Evolutionary conservation across 768 basidiomycete genomes (phyloP), one percentile per base, ranked within the genome.

Genomic region (Hypholoma fasciculare): DNA sequence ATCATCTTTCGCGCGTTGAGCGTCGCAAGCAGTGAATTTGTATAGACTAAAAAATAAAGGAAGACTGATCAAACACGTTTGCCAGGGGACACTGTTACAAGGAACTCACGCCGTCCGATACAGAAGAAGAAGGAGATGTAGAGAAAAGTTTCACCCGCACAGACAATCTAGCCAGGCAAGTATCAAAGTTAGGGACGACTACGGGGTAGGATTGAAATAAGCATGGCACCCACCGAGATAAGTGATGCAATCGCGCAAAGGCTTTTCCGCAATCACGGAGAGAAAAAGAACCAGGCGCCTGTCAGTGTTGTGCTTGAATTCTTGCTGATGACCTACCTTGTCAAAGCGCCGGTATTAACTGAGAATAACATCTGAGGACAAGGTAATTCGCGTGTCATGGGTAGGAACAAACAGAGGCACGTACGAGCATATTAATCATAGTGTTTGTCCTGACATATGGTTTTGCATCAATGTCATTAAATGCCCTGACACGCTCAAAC

Each of bases 51-150:
- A 4, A 3, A 30, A 30, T 30, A 7, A 30, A 4, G 3, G 3
- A 30, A 4, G 4, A 30, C 7, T 30, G 27, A 4, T 30, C 27
- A 7, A 30, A 4, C 27, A 30, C 7, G 27, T 30, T n/a, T n/a
- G n/a, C 27, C 3, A 30, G 37, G n/a, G 59, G 51, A 40, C 44
- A 17, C 34, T 16, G 13, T 39, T 11, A 6, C 8, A 26, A 39
- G 36, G 4, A n/a, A 78, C 84, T 65, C 65, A 87, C 85, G 67
- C 52, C 84, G 76, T 17, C 85, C 84, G 39, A 85, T 78, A 65
- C 77, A 81, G 61, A 84, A 86, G 67, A 81, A 87, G 69, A 86
- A 87, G 1, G 76, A 69, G 49, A 85, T 81, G 58, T 86, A 87
- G 53, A 84, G 66, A 71, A 84, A 82, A 0, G 83, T 80, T 2